Evolutionary conservation across 2,329 filamentous ascomycete genomes (phyloP).

Genomic region (Trichocomaceae sp.): DNA sequence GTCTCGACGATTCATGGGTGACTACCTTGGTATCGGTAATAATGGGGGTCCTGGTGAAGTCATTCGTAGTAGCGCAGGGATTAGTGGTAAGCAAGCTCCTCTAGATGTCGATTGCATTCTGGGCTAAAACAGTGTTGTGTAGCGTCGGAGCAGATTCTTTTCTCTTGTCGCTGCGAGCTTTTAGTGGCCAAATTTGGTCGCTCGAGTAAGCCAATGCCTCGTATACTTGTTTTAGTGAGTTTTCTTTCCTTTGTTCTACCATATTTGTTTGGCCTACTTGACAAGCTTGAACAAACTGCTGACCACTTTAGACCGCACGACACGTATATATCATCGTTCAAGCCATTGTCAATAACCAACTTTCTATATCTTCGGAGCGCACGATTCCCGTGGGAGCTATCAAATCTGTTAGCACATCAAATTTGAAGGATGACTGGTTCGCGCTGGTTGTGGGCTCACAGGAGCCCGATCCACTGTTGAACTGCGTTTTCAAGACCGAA

Average conservation of each 20-base stretch:
- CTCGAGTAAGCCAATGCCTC: constrained; percentile 85
- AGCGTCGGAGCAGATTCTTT: constrained; percentile 64
- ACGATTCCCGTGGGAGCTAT: constrained; percentile 79
- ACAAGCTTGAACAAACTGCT: background rate
- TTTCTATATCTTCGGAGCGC: constrained; percentile 73
- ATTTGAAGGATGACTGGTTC: constrained; percentile 91
- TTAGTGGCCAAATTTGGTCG: constrained; percentile 92
- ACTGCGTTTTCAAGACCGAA: constrained; percentile 93
- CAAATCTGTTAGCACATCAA: constrained; percentile 78
- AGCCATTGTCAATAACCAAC: constrained; percentile 70
- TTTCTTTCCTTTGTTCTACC: background rate
- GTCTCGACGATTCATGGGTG: constrained; percentile 84
- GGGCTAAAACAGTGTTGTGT: background rate
- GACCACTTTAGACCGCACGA: constrained; percentile 55
- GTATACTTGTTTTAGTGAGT: constrained; percentile 65
- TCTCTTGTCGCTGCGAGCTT: constrained; percentile 85
- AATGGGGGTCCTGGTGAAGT: constrained; percentile 71
- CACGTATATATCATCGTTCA: constrained; percentile 89
- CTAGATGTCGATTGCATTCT: background rate
- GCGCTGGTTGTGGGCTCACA: constrained; percentile 85
- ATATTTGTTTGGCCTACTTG: too few species aligned
- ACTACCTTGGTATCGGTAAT: constrained; percentile 87
- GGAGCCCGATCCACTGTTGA: constrained; percentile 87
- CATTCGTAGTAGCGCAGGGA: constrained; percentile 66
- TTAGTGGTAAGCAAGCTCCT: constrained; percentile 50